Evolutionary conservation across 768 basidiomycete genomes (phyloP), one percentile per base, ranked within the genome.

Genomic region (Lentinula sp.): DNA sequence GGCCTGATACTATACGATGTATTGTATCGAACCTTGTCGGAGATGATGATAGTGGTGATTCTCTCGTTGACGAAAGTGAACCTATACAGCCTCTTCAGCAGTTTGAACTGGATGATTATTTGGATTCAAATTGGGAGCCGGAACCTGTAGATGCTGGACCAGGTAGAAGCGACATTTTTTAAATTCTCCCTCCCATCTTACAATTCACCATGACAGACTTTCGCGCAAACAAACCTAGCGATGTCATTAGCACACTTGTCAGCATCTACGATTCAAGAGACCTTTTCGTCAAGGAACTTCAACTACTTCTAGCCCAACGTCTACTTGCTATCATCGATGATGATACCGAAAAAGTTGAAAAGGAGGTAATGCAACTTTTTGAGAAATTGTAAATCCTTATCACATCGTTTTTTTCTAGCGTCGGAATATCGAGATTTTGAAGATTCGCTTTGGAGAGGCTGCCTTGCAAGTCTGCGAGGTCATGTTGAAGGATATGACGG

Each of bases 261-360:
- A 94, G 91, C 70, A 98, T 98, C 65, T 98, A 98, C 67, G 95
- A 98, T 70, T 95, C 95, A 2, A 91, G 94, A 69, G 97, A 98
- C 65, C 82, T 98, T 8, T 98, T 99, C 67, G 84, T 98, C 66
- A 96, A 93, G 70, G 97, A 98, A 71, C 76, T 99, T 35, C 97
- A 98, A 70, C 87, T 93, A 0, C 76, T 97, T 3, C 82, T 99
- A 13, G 95, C 95, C 0, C 91, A 94, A 62, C 81, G 95, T 8
- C 74, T 99, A 39, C 76, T 99, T 51, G 82, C 84, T 0, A 85
- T 95, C 50, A 85, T 79, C 50, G 89, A 94, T 65, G 94, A 91
- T 55, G 87, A 88, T 60, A 82, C 83, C 45, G 93, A 95, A 57
- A 79, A 82, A 55, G 88, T 91, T 42, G 94, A 96, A 62, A 79